These are phyloP conservation scores for Cyclospora cayetanensis DNA, from an alignment of 169 alveolate genomes.

Conservation along the genomic window DNA sequence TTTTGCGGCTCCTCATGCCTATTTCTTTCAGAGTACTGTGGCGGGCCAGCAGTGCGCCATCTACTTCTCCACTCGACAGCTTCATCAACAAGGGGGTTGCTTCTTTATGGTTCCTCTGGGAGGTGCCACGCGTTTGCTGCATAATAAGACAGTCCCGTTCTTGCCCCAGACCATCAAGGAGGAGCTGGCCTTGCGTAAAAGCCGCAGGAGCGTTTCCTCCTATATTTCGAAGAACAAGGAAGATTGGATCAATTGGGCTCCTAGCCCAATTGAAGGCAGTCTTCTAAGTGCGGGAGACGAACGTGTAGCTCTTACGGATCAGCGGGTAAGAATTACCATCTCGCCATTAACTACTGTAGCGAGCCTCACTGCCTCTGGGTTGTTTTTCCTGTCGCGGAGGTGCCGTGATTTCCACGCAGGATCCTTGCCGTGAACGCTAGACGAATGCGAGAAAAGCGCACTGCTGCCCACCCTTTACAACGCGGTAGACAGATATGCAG, in stretches of 20 bases:
- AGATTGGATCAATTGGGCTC: conserved; percentile 7
- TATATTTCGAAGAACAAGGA: background rate
- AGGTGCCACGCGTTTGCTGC: conserved; percentile 43
- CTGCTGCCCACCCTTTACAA: no score
- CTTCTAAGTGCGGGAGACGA: conserved; percentile 51
- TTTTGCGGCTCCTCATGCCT: background rate
- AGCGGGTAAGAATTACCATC: background rate
- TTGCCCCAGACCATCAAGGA: background rate
- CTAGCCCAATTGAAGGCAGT: conserved; percentile 8
- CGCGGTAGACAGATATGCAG: no score
- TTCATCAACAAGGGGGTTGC: conserved; percentile 69
- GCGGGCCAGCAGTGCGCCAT: conserved; percentile 65
- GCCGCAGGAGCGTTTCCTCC: background rate
- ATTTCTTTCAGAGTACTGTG: conserved; percentile 5
- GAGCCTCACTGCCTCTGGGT: no score
- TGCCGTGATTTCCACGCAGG: no score
- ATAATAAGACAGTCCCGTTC: conserved; percentile 45
- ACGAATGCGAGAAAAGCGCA: no score
- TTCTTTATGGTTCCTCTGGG: conserved; percentile 55
- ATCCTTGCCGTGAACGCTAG: no score
- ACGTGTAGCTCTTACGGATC: conserved; percentile 44
- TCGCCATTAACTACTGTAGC: no score
- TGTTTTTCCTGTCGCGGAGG: no score
- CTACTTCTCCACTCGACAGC: conserved; percentile 49
- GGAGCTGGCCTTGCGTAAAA: background rate